Evolutionary conservation across 345 rosid species (phyloP).

Genomic region (Populus alba): DNA sequence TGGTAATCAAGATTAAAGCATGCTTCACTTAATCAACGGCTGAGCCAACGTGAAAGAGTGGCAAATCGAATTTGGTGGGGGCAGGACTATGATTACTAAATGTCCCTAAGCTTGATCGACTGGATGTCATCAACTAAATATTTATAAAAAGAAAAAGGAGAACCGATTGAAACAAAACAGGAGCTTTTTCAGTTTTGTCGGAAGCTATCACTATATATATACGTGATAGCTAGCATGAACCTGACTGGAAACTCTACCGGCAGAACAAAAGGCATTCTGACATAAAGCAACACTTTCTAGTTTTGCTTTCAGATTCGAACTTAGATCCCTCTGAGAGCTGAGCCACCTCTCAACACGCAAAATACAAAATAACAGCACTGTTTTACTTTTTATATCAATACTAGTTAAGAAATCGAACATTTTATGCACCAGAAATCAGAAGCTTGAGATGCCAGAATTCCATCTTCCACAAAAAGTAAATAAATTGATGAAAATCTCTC

Average conservation of each 20-base stretch:
- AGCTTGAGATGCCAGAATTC: neutral
- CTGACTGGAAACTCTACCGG: neutral
- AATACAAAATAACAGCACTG: no score
- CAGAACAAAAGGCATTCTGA: neutral
- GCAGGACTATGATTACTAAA: neutral
- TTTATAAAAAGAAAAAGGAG: neutral
- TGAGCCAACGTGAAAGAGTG: neutral
- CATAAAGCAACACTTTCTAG: neutral
- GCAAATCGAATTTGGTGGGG: neutral
- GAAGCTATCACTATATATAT: neutral
- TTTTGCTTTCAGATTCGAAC: no score
- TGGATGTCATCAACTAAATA: no score
- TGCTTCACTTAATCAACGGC: neutral
- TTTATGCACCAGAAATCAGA: neutral
- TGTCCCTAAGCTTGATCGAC: neutral
- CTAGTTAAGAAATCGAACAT: neutral
- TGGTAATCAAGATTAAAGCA: neutral
- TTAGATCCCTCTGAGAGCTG: no score
- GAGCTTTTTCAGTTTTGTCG: neutral
- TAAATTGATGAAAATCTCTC: neutral
- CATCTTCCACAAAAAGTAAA: neutral
- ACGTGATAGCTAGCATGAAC: neutral
- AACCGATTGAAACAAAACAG: neutral
- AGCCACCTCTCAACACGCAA: no score
- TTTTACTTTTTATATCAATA: neutral